Evolutionary conservation across 768 basidiomycete genomes (phyloP), one percentile per base, ranked within the genome.

Genomic region (Kwoniella heveanensis): DNA sequence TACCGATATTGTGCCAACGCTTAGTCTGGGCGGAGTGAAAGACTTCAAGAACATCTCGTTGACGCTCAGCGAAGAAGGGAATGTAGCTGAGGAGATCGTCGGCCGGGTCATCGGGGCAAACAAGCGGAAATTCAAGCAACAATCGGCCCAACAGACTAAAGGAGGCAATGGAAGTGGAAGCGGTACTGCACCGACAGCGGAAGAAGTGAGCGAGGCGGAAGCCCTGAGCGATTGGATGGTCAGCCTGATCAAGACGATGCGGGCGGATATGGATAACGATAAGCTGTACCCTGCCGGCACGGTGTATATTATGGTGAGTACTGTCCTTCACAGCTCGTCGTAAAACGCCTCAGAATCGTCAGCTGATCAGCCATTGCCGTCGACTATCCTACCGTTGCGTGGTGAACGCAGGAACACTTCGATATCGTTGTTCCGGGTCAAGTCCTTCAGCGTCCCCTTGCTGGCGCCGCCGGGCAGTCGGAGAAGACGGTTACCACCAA

Each of bases 21-120:
- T 81, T n/a, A 72, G 71, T 37, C 54, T 80, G 29, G 78, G 79
- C 4, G 66, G 68, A 2, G 53, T 75, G 49, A 64, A 77, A 46
- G 81, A 82, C 71, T 68, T 82, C 54, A 79, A 79, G 66, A 78
- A 77, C 49, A 73, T 81, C 53, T 78, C 81, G 2, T 62, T 80
- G 53, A 78, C 77, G 0, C 70, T 82, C 29, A 73, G 67, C 47
- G 79, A 81, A 39, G 81, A 82, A 54, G 73, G 73, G 2, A 68
- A 65, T 29, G 66, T 79, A 1, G 77, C 79, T 10, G 80, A 82
- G 58, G 80, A 81, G 66, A 79, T 82, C 44, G 77, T 82, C 8
- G 79, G 79, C 1, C 52, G 77, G 47, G 77, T 80, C 10, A 67
- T 51, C 7, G 17, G 39, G 10, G 39, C 39, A 0, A 53, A 27